Base-by-base conservation (phyloP, 768 basidiomycete genomes). In the Trametes coccinea region DNA sequence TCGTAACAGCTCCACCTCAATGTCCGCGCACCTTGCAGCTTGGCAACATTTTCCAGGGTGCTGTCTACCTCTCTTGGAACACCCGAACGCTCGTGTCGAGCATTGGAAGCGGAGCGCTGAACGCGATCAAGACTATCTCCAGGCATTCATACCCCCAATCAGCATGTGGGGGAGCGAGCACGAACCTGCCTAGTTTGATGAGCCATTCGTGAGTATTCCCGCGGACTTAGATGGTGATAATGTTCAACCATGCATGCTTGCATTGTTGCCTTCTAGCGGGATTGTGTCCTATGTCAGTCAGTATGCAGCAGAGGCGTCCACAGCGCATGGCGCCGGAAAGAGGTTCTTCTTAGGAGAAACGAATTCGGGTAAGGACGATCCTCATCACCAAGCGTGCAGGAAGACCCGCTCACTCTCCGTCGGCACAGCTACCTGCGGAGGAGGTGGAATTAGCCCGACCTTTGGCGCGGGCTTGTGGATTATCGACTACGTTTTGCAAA, bases 381-480 rank as follows among this genome's bases (percentile, higher is more conserved):
- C 1, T 10, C 29, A 5, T 2, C 7, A 7, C 3, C 33, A 7
- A 22, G 7, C 6, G 2, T 9, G 1, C 5, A 5, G 5, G 6
- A 14, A 6, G 6, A 11, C 5, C 2, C 31, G 14, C 29, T 31
- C n/a, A 48, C 7, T 43, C 2, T n/a, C 5, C 41, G 16, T 46
- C 16, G 14, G 5, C 5, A 11, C 45, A 77, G 77, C 77, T 2
- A 78, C 77, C 5, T 77, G 77, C 56, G 77, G 77, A 9, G 77
- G 76, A 30, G 77, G 76, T 27, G 76, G 76, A 2, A 77, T 78
- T 54, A 76, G 75, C 61, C 73, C 77, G 3, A 78, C 76, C 1
- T 77, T 75, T 54, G 77, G 76, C 6, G 76, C 77, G 0, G 76
- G 71, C 11, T 67, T 78, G 5, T 78, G 77, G 77, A 74, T 78